phyloP scores from a whole-genome alignment of 192 early-diverging fungal genomes.

The Hyaloraphidium curvatum region DNA sequence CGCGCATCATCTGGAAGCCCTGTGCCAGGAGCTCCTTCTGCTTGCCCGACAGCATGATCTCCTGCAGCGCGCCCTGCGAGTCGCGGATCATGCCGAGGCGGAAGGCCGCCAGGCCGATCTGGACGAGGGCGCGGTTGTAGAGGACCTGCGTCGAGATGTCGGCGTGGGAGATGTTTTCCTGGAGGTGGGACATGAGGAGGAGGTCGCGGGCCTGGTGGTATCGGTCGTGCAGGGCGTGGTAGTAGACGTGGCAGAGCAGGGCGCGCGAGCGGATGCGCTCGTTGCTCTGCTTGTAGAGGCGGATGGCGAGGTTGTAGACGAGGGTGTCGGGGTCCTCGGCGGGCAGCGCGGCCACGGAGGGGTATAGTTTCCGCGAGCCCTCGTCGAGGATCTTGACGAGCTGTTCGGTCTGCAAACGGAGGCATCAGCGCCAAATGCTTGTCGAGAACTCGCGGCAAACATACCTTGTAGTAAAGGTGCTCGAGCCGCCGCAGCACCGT shows the following conservation, averaged over 20 bases:
- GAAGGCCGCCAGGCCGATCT: constrained; percentile 94
- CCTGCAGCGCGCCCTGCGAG: constrained; percentile 65
- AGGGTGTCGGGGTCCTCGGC: constrained; percentile 32
- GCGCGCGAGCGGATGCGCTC: constrained; percentile 77
- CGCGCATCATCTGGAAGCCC: constrained; percentile 44
- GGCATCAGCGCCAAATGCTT: neutral
- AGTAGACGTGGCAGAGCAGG: constrained; percentile 93
- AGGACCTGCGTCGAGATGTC: constrained; percentile 86
- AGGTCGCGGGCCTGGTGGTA: constrained; percentile 86
- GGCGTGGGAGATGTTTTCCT: constrained; percentile 73
- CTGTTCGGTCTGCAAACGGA: constrained; percentile 45
- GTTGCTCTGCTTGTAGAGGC: constrained; percentile 67
- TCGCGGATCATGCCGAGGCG: constrained; percentile 81
- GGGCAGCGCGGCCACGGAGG: constrained; percentile 10
- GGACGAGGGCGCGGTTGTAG: constrained; percentile 89
- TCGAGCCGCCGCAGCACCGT: constrained; percentile 69
- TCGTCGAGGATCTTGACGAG: constrained; percentile 52
- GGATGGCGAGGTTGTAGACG: constrained; percentile 68
- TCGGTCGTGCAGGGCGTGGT: constrained; percentile 90
- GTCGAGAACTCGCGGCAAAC: neutral
- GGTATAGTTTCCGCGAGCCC: constrained; percentile 27
- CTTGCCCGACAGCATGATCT: constrained; percentile 64
- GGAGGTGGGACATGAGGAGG: constrained; percentile 95
- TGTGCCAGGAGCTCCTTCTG: constrained; percentile 91
- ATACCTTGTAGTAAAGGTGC: constrained; percentile 88